These are phyloP conservation scores for Colletotrichum sp. DNA, from an alignment of 2,329 filamentous ascomycete genomes.

Conservation along the genomic window DNA sequence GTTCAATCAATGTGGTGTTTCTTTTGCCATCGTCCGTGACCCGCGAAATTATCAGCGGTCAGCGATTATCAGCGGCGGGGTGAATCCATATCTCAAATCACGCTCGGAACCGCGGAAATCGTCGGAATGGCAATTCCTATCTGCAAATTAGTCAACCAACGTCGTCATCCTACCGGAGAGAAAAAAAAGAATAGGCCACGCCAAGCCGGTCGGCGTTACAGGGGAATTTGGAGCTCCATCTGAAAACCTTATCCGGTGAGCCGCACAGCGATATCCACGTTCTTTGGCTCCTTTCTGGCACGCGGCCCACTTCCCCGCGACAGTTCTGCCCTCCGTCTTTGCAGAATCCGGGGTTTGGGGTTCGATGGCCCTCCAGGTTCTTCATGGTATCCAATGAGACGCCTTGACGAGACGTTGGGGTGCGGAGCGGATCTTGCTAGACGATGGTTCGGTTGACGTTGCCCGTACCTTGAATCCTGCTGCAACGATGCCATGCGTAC, in stretches of 20 bases:
- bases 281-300: background rate
- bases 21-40: background rate
- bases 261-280: background rate
- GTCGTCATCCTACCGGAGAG: background rate
- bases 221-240: background rate
- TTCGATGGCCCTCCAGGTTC: background rate
- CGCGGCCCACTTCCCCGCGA: background rate
- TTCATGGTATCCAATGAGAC: background rate
- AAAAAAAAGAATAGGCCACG: background rate
- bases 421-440: background rate
- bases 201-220: background rate
- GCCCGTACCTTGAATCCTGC: background rate
- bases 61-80: background rate
- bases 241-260: constrained; percentile 1
- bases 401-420: background rate
- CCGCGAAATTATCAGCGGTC: background rate
- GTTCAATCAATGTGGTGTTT: background rate
- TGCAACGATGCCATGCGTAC: background rate
- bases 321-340: background rate
- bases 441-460: background rate
- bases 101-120: background rate
- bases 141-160: background rate
- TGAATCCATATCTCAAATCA: background rate
- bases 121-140: background rate
- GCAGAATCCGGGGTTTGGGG: background rate